These are phyloP conservation scores for Picea engelmannii DNA, from an alignment of 83 land plant species.

Conservation along the genomic window DNA sequence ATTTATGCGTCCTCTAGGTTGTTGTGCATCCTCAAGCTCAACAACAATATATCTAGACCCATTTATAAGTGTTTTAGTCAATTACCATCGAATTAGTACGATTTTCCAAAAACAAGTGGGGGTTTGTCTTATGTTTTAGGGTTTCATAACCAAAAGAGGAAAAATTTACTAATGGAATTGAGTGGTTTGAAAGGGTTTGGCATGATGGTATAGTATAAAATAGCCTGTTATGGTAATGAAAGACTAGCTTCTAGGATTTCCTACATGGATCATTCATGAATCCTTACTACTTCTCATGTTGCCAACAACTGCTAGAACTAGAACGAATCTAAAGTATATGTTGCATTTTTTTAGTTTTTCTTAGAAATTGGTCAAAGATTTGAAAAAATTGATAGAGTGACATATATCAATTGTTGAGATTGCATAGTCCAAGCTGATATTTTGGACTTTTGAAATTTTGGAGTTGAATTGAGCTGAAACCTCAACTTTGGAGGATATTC, in stretches of 20 bases:
- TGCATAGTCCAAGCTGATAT: too few species aligned
- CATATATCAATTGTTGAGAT: too few species aligned
- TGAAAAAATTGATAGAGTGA: too few species aligned
- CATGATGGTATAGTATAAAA: neutral
- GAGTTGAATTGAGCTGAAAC: too few species aligned
- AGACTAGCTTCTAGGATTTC: neutral
- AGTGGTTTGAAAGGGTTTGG: slow-evolving; percentile 1
- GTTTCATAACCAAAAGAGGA: neutral
- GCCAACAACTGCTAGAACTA: neutral
- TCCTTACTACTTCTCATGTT: neutral
- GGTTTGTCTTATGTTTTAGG: slow-evolving; percentile 1
- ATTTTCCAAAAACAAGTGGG: slow-evolving; percentile 15
- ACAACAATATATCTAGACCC: neutral
- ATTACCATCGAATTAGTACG: neutral
- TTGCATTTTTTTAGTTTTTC: too few species aligned
- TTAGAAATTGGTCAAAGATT: too few species aligned
- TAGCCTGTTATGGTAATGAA: neutral
- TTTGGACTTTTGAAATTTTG: too few species aligned
- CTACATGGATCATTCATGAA: neutral
- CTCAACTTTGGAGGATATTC: too few species aligned
- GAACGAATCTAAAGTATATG: neutral
- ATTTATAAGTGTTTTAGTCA: neutral
- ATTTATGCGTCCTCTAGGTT: neutral
- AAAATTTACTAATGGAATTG: neutral
- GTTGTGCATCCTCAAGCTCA: neutral